A percentile compares a stretch with the other conserved stretches of the same genome.
These are phyloP conservation scores for Penicillium nucicola DNA, from an alignment of 495 filamentous ascomycete species.

Conservation along the genomic window DNA sequence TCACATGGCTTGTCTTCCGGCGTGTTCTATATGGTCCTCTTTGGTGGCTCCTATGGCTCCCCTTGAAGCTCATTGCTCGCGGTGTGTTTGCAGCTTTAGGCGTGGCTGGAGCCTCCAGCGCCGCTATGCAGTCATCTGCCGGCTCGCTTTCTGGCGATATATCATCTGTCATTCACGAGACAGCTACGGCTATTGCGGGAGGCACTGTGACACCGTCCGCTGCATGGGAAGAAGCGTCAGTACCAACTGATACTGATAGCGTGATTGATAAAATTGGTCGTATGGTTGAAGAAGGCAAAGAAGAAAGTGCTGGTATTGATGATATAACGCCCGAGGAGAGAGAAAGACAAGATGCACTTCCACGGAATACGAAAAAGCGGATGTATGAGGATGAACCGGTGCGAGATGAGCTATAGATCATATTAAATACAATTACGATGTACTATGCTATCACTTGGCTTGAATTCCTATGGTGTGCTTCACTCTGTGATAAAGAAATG, in stretches of 20 bases:
- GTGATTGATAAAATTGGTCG: constrained; percentile 53
- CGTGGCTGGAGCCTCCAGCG: constrained; percentile 32
- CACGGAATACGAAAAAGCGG: constrained; percentile 75
- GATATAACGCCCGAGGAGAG: constrained; percentile 38
- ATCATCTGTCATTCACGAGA: constrained; percentile 12
- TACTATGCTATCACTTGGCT: not conserved
- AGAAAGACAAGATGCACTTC: constrained; percentile 43
- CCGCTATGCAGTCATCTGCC: constrained; percentile 28
- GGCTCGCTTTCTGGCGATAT: constrained; percentile 8
- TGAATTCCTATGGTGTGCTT: not conserved
- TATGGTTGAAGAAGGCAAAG: constrained; percentile 51
- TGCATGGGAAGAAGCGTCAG: constrained; percentile 23
- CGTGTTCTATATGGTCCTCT: constrained; percentile 83
- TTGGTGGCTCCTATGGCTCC: constrained; percentile 84
- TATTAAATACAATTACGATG: not conserved
- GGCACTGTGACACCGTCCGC: constrained; percentile 12
- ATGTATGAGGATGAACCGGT: constrained; percentile 64
- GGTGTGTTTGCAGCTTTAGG: constrained; percentile 44
- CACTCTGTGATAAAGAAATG: constrained; percentile 2
- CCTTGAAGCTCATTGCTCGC: constrained; percentile 60
- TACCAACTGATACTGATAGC: constrained; percentile 29
- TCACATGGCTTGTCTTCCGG: constrained; percentile 82
- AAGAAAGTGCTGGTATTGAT: constrained; percentile 24
- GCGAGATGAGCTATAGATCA: constrained; percentile 53
- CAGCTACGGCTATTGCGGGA: constrained; percentile 14